Evolutionary conservation across 768 basidiomycete genomes (phyloP).

Genomic region (Cystoderma amianthinum): DNA sequence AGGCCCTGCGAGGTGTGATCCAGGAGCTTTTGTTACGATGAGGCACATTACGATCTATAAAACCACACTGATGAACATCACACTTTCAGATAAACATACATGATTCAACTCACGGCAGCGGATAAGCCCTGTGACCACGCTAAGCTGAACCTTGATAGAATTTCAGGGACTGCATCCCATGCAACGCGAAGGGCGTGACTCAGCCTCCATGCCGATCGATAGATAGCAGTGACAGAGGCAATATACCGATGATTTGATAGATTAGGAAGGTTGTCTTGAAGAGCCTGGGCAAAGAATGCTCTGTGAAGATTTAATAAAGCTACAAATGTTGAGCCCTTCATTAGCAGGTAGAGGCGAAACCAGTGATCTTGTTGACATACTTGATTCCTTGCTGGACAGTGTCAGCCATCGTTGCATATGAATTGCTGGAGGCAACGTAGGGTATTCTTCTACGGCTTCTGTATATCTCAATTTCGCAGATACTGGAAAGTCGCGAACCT

Average conservation of each 20-base stretch:
- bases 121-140: slow-evolving; percentile 67
- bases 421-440: slow-evolving; percentile 10
- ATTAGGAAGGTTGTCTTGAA: slow-evolving; percentile 53
- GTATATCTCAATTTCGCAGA: slow-evolving; percentile 32
- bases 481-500: slow-evolving; percentile 53
- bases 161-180: slow-evolving; percentile 29
- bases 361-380: too few relatives aligned
- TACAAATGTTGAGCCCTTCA: slow-evolving; percentile 11
- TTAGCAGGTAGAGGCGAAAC: too few relatives aligned
- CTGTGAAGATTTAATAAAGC: slow-evolving; percentile 62
- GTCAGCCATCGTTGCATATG: slow-evolving; percentile 40
- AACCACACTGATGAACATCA: background rate
- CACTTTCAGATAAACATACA: background rate
- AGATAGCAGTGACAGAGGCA: slow-evolving; percentile 66
- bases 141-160: slow-evolving; percentile 38
- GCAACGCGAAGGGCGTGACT: slow-evolving; percentile 41
- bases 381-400: slow-evolving; percentile 40
- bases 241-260: slow-evolving; percentile 55
- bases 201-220: slow-evolving; percentile 65
- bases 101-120: slow-evolving; percentile 42
- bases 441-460: slow-evolving; percentile 5
- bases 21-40: slow-evolving; percentile 41
- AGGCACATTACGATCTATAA: slow-evolving; percentile 54
- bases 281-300: slow-evolving; percentile 59
- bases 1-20: slow-evolving; percentile 36